Evolutionary conservation across 306 rosid species (phyloP), one percentile per base, ranked within the genome.

Genomic region (Betula pendula): DNA sequence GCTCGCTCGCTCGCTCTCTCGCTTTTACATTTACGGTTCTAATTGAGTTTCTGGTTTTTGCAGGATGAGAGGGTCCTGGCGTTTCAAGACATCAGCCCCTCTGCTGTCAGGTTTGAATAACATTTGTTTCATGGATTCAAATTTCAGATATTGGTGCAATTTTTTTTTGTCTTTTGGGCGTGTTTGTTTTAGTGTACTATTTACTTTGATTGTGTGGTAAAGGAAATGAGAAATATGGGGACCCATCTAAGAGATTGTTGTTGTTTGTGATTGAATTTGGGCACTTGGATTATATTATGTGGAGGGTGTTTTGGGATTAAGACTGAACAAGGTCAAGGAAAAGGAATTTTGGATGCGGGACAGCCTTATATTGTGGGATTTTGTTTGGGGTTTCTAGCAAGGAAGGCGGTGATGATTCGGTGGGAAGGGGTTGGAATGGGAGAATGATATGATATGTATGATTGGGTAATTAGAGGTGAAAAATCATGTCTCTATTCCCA

Each of bases 11-110:
- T 38, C 42, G 2, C 3, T 11, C 49, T 10, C 14, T 44, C 49
- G 49, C 49, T 45, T 20, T 2, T 17, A 66, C 11, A 50, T 49
- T 9, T 1, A 20, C 6, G 6, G 29, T 56, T 75, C 73, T 80
- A 48, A 82, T 81, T 70, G 53, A 70, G 19, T 76, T 53, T 65
- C n/a, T 17, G 53, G 13, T 40, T 65, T 51, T 35, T 75, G 80
- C 88, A 90, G 95, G 95, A 90, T 58, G 84, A 88, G 67, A 86
- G 75, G 77, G 90, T 88, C 20, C 84, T 88, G 58, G 90, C 90
- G 22, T 90, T 90, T 71, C 86, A 55, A 70, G 94, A 90, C 70
- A 84, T 84, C 71, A 79, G 75, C 56, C 94, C 92, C 16, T 82
- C 94, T 20, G 95, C 95, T 84, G 73, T 81, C 82, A 88, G 94